A percentile compares a stretch with the other conserved stretches of the same genome.
Evolutionary conservation across 495 filamentous ascomycete genomes (phyloP).

Genomic region (Lentithecium fluviatile): DNA sequence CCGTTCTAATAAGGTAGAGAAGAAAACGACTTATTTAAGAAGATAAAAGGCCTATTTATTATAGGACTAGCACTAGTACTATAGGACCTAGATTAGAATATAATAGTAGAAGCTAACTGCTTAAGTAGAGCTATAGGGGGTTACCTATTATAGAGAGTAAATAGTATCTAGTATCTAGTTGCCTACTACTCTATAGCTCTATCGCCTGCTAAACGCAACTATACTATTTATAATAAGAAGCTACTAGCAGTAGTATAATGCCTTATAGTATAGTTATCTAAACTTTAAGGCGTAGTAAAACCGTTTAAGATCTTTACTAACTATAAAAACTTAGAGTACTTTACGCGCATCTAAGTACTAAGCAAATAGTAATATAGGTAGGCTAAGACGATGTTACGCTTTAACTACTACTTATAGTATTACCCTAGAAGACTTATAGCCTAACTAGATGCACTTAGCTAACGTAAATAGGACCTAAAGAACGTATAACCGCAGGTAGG

Average conservation of each 20-base stretch:
- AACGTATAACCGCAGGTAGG: neutral
- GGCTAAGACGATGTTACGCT: neutral
- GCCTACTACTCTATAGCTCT: too few relatives aligned
- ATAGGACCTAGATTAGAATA: too few relatives aligned
- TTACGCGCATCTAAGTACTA: neutral
- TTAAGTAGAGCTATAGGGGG: too few relatives aligned
- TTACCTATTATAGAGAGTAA: too few relatives aligned
- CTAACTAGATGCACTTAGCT: neutral
- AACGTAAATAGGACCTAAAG: neutral
- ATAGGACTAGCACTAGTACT: too few relatives aligned
- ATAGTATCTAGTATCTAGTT: too few relatives aligned
- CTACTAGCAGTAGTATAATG: slow-evolving; percentile 1
- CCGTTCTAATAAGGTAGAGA: too few relatives aligned
- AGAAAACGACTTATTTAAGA: too few relatives aligned
- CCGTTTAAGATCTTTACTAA: neutral
- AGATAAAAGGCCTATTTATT: too few relatives aligned
- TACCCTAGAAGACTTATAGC: neutral
- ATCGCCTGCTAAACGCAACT: too few relatives aligned
- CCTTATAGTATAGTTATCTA: neutral
- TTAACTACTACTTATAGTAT: slow-evolving; percentile 2
- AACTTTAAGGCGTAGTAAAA: neutral
- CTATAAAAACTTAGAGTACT: slow-evolving; percentile 1
- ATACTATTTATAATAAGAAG: too few relatives aligned
- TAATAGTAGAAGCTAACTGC: too few relatives aligned
- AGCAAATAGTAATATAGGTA: slow-evolving; percentile 2